Conservation (phyloP, 495 filamentous ascomycete genomes). For the Penicillium tannophilum region DNA sequence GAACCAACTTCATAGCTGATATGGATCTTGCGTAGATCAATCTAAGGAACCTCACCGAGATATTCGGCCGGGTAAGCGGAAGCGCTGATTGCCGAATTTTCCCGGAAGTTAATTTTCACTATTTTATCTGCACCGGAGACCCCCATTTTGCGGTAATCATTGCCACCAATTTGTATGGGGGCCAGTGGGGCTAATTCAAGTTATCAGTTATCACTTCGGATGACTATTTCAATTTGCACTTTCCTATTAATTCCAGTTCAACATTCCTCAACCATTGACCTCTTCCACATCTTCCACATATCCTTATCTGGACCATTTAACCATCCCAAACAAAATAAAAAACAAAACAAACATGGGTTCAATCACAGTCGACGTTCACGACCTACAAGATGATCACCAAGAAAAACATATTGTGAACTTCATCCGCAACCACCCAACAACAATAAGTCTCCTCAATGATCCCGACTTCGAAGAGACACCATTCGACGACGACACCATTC, state of each 20-base stretch:
- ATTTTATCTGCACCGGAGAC: background rate
- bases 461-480: slow-evolving; percentile 69
- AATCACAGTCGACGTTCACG: background rate
- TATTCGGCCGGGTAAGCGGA: background rate
- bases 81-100: background rate
- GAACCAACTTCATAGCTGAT: background rate
- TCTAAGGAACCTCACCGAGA: background rate
- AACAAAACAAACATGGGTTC: background rate
- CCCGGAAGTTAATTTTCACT: background rate
- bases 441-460: slow-evolving; percentile 60
- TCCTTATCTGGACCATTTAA: background rate
- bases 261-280: background rate
- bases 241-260: background rate
- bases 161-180: background rate
- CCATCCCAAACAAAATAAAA: background rate
- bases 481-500: slow-evolving; percentile 76
- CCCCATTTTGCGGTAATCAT: background rate
- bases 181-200: background rate
- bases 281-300: background rate
- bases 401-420: slow-evolving; percentile 56
- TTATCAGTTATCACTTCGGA: background rate
- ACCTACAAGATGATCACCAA: background rate
- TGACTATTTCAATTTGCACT: background rate
- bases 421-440: slow-evolving; percentile 74
- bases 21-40: background rate